Evolutionary conservation across 2,329 filamentous ascomycete genomes (phyloP), one percentile per base, ranked within the genome.

Genomic region (Stagonosporopsis chrysanthemi): DNA sequence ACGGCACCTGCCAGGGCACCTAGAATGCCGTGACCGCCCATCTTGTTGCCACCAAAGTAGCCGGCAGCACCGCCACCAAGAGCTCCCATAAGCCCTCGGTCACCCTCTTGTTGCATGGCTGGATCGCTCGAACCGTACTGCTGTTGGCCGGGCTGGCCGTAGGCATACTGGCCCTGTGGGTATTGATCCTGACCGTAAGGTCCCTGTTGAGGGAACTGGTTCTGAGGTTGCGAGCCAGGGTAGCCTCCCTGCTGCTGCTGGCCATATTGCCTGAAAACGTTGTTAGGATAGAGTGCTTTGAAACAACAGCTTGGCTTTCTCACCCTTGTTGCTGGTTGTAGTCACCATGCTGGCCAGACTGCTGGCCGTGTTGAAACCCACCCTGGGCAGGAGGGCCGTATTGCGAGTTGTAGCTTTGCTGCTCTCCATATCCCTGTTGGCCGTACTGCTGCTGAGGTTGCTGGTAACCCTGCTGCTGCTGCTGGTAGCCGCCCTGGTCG

Each of bases 1-100:
- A 88, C 78, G 0, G 84, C 85, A 52, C 85, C 85, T 4, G 83
- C 82, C 26, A 88, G 69, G 0, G 84, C 82, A 11, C 85, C 85
- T 9, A 88, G 70, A 28, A 88, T 73, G 3, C 83, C 83, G n/a
- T 83, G 77, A n/a, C 79, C 77, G 22, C 79, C 81, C 63, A 83
- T 78, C 70, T 85, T 84, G 65, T 81, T 78, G 17, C 85, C 85
- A 6, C 84, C 76, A 60, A 83, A 81, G 61, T 81, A 82, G 1
- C 85, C 86, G 4, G 84, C 83, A 3, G 83, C 78, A 40, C 82
- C 84, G 40, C 86, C 86, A 14, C 81, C 82, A 4, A 86, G 71
- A 3, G 84, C 81, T 43, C 85, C 83, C 65, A 83, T 80, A 5
- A 87, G 75, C 35, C 84, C 85, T 53, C 85, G 82, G 59, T 87